Evolutionary conservation across 352 stramenopile species (phyloP), one percentile per base, ranked within the genome.

Genomic region (Thalassiosira livingstoniorum): DNA sequence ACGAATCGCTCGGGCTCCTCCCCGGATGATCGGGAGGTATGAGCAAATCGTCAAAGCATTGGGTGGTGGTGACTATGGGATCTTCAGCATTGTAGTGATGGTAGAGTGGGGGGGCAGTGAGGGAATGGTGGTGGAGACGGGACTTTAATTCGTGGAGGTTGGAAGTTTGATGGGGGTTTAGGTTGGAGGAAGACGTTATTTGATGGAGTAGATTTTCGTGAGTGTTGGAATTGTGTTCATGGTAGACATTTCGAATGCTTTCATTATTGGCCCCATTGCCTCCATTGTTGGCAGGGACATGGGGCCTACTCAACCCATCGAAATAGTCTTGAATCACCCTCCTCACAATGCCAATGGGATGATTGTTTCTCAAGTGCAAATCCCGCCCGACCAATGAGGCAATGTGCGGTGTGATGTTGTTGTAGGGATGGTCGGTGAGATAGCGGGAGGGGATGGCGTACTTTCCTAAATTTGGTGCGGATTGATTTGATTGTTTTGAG

Each of bases 11-110:
- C 37, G 70, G 79, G 13, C 75, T 82, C 5, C 93, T 83, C 27
- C 87, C 90, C 0, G 90, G 83, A 82, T 96, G 93, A 82, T 95
- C 87, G 3, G 82, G 78, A 35, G 88, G 87, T 69, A 95, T 95
- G 0, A 90, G 75, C 0, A 95, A 60, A 31, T 81, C 83, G 75
- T 95, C 91, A 79, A 95, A 95, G 54, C 90, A 92, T 29, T 86
- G 58, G 15, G 75, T 70, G 18, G 79, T 87, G 0, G 90, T 85
- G 18, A 95, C 91, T 45, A 95, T 87, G 13, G 91, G 90, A 73
- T 77, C 68, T 39, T 90, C 61, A 21, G 62, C 53, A 58, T 92
- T 82, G 45, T 82, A 79, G 5, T 64, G 54, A 29, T 58, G 45
- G 75, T 62, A 34, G 80, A 82, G 4, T 67, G 43, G 4, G 75